Evolutionary conservation across 352 stramenopile genomes (phyloP).

Genomic region (Salisapilia sapeloensis): DNA sequence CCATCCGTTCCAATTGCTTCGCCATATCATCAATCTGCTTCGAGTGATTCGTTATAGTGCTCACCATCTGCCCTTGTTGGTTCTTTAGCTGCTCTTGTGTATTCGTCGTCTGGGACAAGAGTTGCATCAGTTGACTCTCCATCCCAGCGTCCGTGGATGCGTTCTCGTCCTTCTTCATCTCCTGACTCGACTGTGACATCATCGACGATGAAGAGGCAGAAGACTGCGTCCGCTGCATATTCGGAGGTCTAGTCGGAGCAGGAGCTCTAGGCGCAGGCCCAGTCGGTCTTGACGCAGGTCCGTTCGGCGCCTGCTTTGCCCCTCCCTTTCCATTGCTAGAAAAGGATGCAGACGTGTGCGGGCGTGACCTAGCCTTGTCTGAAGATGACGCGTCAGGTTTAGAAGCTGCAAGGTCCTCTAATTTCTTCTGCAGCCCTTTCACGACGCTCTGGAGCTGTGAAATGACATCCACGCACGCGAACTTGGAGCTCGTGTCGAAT

Average conservation of each 20-base stretch:
- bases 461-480: constrained; percentile 39
- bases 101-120: constrained; percentile 63
- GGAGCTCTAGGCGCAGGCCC: constrained; percentile 4
- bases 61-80: constrained; percentile 70
- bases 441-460: constrained; percentile 55
- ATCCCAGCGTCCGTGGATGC: constrained; percentile 35
- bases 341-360: constrained; percentile 1
- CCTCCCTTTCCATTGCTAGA: constrained; percentile 5
- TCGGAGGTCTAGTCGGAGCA: constrained; percentile 4
- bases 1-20: constrained; percentile 69
- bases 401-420: constrained; percentile 44
- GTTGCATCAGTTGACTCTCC: constrained; percentile 50
- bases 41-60: constrained; percentile 49
- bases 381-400: constrained; percentile 6
- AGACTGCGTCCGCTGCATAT: neutral
- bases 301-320: constrained; percentile 8
- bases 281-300: constrained; percentile 1
- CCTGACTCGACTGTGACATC: too few relatives aligned
- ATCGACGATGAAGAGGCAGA: too few relatives aligned
- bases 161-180: constrained; percentile 5
- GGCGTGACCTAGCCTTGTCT: constrained; percentile 3
- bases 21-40: constrained; percentile 66
- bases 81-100: constrained; percentile 68
- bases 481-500: constrained; percentile 29
- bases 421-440: constrained; percentile 49